Evolutionary conservation across 2,329 filamentous ascomycete species (phyloP).

Genomic region (Aspergillus niger): DNA sequence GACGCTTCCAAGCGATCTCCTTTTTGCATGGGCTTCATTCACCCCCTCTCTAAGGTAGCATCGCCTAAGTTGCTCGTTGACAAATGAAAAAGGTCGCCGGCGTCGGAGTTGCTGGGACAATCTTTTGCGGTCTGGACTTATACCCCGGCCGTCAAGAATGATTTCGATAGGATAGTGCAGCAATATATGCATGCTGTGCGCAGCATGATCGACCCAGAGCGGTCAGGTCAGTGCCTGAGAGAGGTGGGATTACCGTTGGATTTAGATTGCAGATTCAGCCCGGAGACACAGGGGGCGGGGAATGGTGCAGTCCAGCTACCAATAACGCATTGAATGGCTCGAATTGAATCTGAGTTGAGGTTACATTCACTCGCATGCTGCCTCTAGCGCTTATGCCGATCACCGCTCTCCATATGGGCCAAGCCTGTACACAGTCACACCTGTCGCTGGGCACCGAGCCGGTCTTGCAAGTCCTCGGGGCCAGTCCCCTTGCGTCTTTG

Average conservation of each 20-base stretch:
- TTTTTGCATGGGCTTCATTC: neutral
- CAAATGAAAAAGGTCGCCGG: neutral
- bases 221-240: neutral
- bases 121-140: neutral
- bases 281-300: neutral
- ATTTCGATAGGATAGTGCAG: neutral
- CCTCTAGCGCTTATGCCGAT: neutral
- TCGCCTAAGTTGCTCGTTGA: neutral
- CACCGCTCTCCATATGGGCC: neutral
- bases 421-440: neutral
- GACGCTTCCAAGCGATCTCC: neutral
- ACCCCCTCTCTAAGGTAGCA: neutral
- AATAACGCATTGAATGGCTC: too few species aligned
- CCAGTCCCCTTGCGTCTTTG: neutral
- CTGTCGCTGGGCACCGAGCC: neutral
- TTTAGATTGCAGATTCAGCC: neutral
- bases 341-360: neutral
- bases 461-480: neutral
- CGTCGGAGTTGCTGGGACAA: neutral
- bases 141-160: neutral
- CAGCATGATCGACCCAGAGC: neutral
- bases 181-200: neutral
- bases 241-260: neutral
- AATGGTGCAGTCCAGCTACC: too few species aligned
- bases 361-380: neutral